phyloP scores from a whole-genome alignment of 352 stramenopile genomes.

The Globisporangium emineosum region DNA sequence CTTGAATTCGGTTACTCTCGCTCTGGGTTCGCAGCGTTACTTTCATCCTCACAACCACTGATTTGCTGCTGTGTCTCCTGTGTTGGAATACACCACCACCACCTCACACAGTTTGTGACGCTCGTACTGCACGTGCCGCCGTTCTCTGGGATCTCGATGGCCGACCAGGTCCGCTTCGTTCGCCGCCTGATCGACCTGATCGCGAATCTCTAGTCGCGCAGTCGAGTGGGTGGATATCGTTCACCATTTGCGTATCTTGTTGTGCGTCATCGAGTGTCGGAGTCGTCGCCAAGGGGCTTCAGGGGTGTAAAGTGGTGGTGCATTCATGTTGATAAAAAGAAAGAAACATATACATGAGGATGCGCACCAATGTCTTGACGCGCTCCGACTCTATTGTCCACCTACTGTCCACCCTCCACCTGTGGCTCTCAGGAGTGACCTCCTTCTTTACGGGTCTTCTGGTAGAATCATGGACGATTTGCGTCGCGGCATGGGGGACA shows the following conservation, averaged over 20 bases:
- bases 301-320: background rate
- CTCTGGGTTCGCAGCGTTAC: no score
- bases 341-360: background rate
- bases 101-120: conserved; percentile 1
- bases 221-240: no score
- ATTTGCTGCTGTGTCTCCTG: background rate
- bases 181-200: background rate
- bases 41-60: no score
- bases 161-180: conserved; percentile 3
- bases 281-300: no score
- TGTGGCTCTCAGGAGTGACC: background rate
- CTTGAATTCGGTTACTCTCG: no score
- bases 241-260: background rate
- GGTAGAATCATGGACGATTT: conserved; percentile 1
- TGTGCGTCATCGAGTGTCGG: no score
- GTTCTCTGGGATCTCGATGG: background rate
- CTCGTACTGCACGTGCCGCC: conserved; percentile 1
- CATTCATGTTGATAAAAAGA: background rate
- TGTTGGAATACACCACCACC: no score
- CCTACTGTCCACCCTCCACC: background rate
- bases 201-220: background rate
- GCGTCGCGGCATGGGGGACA: conserved; percentile 25
- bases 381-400: conserved; percentile 1
- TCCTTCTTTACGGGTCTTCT: background rate
- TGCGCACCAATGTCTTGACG: background rate